A percentile compares a stretch with the other conserved stretches of the same genome.
Evolutionary conservation across 2,329 filamentous ascomycete genomes (phyloP).

Genomic region (Sordariomycetes sp.): DNA sequence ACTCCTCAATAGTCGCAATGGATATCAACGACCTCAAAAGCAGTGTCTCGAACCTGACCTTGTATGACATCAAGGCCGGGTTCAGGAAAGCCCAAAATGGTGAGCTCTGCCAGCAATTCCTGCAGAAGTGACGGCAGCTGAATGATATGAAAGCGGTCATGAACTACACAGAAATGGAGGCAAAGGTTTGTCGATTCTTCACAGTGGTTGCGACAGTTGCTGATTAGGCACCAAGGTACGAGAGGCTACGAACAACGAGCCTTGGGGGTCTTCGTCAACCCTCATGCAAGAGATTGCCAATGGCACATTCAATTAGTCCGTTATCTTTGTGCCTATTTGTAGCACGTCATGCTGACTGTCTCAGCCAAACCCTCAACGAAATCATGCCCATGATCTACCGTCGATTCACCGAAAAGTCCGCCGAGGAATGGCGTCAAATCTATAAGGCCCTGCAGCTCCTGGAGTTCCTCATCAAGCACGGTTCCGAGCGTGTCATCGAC

Average conservation of each 20-base stretch:
- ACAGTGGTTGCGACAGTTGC: too few species aligned
- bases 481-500: conserved; percentile 93
- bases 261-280: conserved; percentile 80
- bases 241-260: conserved; percentile 98
- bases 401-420: conserved; percentile 94
- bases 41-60: conserved; percentile 80
- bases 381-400: conserved; percentile 99
- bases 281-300: conserved; percentile 98
- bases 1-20: conserved; percentile 43
- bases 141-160: conserved; percentile 64
- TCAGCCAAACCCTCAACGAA: conserved; percentile 89
- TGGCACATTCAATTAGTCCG: conserved; percentile 96
- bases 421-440: conserved; percentile 98
- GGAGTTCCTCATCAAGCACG: conserved; percentile 96
- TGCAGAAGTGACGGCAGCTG: conserved; percentile 10
- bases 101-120: conserved; percentile 23
- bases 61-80: conserved; percentile 92
- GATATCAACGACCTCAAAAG: conserved; percentile 80
- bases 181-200: conserved; percentile 37
- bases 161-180: conserved; percentile 95
- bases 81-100: conserved; percentile 97
- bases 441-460: conserved; percentile 97
- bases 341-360: conserved; percentile 9
- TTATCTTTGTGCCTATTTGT: background rate
- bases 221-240: conserved; percentile 53